Evolutionary conservation across 768 basidiomycete species (phyloP).

Genomic region (Mycena venus): DNA sequence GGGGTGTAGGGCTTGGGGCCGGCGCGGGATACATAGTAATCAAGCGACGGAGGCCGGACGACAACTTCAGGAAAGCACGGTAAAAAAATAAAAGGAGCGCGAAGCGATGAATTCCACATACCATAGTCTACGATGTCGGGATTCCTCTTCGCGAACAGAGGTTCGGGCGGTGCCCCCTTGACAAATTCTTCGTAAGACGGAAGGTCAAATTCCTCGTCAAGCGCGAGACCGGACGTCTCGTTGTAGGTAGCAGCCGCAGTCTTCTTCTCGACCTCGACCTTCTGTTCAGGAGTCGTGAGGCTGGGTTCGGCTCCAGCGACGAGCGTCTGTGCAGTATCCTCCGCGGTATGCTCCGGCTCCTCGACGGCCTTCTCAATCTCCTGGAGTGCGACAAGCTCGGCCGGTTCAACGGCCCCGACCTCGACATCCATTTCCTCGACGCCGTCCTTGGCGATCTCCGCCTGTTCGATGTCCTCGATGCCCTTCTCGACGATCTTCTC

Average conservation of each 20-base stretch:
- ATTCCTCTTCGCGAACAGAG: neutral
- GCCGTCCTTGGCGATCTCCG: neutral
- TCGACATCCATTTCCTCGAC: too few relatives aligned
- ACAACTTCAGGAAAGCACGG: neutral
- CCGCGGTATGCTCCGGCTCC: too few relatives aligned
- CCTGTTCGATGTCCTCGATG: neutral
- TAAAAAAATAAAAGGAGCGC: neutral
- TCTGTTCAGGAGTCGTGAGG: neutral
- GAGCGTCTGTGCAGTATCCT: neutral
- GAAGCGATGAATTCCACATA: neutral
- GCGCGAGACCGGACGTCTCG: neutral
- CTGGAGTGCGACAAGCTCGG: too few relatives aligned
- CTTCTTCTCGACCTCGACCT: neutral
- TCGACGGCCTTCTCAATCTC: neutral
- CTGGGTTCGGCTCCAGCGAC: too few relatives aligned
- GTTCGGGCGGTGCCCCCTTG: neutral
- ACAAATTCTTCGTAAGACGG: constrained; percentile 15
- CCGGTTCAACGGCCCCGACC: too few relatives aligned
- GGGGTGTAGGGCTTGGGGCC: neutral
- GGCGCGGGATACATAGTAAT: neutral
- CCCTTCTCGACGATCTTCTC: neutral
- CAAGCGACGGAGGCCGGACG: neutral
- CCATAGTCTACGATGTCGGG: neutral
- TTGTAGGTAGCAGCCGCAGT: neutral
- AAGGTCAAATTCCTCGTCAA: neutral